Base-by-base conservation (phyloP, 2,329 filamentous ascomycete genomes). In the Aspergillus versicolor region DNA sequence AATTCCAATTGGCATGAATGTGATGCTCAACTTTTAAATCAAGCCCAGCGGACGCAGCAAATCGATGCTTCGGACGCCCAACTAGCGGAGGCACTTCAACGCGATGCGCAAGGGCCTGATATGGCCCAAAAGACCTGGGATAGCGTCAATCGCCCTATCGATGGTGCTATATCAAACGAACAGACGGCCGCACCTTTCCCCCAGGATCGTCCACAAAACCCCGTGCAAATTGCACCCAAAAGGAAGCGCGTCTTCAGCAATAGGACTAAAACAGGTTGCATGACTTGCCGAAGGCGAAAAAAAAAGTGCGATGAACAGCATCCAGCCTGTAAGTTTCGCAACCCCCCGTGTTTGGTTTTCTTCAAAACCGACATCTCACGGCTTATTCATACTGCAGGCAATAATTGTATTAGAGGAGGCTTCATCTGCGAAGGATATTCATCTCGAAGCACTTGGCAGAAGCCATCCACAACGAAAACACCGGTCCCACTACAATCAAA, bases 231-330 rank as follows among this genome's bases (percentile, higher is more conserved):
- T 54, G 69, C 75, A 57, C 70, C 73, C 13, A 77, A 81, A 62
- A 72, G 79, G 57, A 82, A 82, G 58, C 73, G 79, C 19, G 77
- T 80, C 69, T 97, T 97, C 69, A 96, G 91, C 77, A 96, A 97
- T 74, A 84, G 93, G 58, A 97, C 93, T 19, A 97, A 97, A 77
- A 97, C 92, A 9, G 92, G 92, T 32, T 97, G 93, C 73, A 86
- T 96, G 75, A 97, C 93, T 5, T 97, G 93, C 73, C 84, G 93
- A 59, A 85, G 86, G 70, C 84, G 93, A 58, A 97, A 97, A 83
- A 97, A 97, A 85, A 97, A 97, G 77, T 97, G 94, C 70, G 93
- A 97, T 71, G 94, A 97, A 78, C 84, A 84, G 53, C 95, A 96
- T 73, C 94, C 94, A 24, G 87, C 91, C 74, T 97, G 94, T 95